phyloP scores from a whole-genome alignment of 2,329 filamentous ascomycete genomes.

The Aureobasidium vineae region DNA sequence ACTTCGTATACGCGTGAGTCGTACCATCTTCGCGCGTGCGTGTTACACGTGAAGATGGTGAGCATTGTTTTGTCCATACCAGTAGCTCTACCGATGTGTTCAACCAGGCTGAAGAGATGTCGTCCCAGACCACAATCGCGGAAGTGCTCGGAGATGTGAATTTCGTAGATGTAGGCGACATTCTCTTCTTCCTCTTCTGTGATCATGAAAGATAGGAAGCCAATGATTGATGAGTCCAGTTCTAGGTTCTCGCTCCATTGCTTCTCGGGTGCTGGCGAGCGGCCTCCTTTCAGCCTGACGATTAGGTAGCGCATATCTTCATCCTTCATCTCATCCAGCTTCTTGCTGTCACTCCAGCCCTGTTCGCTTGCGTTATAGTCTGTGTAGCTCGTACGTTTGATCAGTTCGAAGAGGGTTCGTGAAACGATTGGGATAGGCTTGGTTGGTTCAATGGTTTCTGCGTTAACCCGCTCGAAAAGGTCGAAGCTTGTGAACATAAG shows the following conservation, averaged over 20 bases:
- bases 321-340: conserved; percentile 67
- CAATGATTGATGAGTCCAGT: conserved; percentile 28
- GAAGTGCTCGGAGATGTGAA: conserved; percentile 61
- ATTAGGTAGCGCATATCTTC: conserved; percentile 67
- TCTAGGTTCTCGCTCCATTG: conserved; percentile 5
- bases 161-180: conserved; percentile 76
- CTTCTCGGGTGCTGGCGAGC: background rate
- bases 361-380: conserved; percentile 63
- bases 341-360: conserved; percentile 63
- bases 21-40: conserved; percentile 60
- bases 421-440: background rate
- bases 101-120: conserved; percentile 58
- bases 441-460: background rate
- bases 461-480: background rate
- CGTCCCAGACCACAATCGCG: conserved; percentile 56
- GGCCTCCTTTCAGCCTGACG: conserved; percentile 43
- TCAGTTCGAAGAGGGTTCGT: conserved; percentile 45
- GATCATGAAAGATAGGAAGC: conserved; percentile 66
- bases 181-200: conserved; percentile 63
- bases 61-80: conserved; percentile 67
- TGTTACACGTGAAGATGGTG: conserved; percentile 67
- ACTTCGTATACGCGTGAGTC: conserved; percentile 55
- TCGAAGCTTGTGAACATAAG: background rate
- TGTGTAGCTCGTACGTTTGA: conserved; percentile 61
- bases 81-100: conserved; percentile 54